Evolutionary conservation across 2,329 filamentous ascomycete genomes (phyloP).

Genomic region (Thielaviopsis ethacetica): DNA sequence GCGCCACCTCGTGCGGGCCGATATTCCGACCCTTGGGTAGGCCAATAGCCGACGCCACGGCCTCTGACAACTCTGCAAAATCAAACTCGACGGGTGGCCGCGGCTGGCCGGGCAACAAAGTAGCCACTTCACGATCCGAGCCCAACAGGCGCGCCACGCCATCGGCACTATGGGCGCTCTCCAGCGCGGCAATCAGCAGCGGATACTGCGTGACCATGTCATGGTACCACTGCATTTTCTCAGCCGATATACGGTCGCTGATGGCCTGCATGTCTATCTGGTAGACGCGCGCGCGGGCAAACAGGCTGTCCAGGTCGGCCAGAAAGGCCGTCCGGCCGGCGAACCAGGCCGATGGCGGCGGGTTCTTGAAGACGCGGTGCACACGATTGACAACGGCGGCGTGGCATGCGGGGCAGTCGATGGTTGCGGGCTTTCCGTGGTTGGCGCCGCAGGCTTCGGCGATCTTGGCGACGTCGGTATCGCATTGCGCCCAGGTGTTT

Average conservation of each 20-base stretch:
- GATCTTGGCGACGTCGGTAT: conserved; percentile 26
- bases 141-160: conserved; percentile 19
- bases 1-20: conserved; percentile 8
- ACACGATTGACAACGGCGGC: conserved; percentile 30
- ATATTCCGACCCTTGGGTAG: conserved; percentile 13
- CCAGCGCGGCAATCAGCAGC: conserved; percentile 22
- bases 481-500: conserved; percentile 18
- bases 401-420: conserved; percentile 33
- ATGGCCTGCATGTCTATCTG: conserved; percentile 28
- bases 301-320: conserved; percentile 30
- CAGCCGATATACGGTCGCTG: conserved; percentile 32
- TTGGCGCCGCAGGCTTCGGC: conserved; percentile 26
- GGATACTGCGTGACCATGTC: conserved; percentile 25
- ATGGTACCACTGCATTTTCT: conserved; percentile 38
- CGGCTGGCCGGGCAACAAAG: not conserved
- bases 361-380: conserved; percentile 18
- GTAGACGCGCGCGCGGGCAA: conserved; percentile 29
- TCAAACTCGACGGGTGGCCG: conserved; percentile 8
- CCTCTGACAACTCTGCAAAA: conserved; percentile 10
- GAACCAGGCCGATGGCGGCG: conserved; percentile 27
- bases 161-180: conserved; percentile 16
- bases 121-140: not conserved
- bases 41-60: conserved; percentile 18
- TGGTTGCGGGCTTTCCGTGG: conserved; percentile 26
- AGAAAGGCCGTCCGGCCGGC: conserved; percentile 31